phyloP scores from a whole-genome alignment of 495 filamentous ascomycete genomes.

The Viridothelium virens region DNA sequence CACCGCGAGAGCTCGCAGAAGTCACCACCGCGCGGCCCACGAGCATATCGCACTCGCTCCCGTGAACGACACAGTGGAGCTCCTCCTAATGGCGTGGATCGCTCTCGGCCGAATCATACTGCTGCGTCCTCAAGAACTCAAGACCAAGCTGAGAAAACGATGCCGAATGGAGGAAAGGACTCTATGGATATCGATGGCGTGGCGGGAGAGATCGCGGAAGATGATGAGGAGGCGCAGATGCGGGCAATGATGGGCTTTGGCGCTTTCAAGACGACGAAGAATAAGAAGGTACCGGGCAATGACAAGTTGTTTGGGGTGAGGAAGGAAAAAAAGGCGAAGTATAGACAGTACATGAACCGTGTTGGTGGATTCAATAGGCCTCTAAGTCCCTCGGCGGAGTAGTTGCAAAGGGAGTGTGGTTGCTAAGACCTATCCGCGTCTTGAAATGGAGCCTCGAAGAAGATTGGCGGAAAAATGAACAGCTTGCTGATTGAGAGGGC shows the following conservation, averaged over 20 bases:
- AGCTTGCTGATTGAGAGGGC: too few relatives aligned
- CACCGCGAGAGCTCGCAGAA: slow-evolving; percentile 19
- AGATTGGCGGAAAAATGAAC: too few relatives aligned
- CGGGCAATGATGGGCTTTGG: slow-evolving; percentile 80
- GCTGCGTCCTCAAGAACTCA: background rate
- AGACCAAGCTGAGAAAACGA: background rate
- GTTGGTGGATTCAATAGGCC: slow-evolving; percentile 94
- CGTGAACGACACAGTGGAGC: background rate
- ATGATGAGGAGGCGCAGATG: slow-evolving; percentile 70
- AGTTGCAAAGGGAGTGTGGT: background rate
- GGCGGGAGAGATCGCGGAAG: slow-evolving; percentile 30
- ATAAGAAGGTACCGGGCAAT: slow-evolving; percentile 85
- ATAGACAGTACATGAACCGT: slow-evolving; percentile 98
- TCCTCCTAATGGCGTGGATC: background rate
- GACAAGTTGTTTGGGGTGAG: slow-evolving; percentile 67
- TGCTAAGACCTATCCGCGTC: too few relatives aligned
- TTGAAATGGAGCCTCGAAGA: too few relatives aligned
- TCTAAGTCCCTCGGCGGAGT: slow-evolving; percentile 48
- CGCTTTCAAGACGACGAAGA: slow-evolving; percentile 77
- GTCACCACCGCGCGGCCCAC: slow-evolving; percentile 14
- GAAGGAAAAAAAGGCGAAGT: slow-evolving; percentile 94
- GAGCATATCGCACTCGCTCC: background rate
- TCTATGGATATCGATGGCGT: slow-evolving; percentile 40
- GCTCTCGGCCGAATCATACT: background rate
- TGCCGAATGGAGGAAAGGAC: slow-evolving; percentile 11